phyloP scores from a whole-genome alignment of 306 rosid species.

The Quercus suber region DNA sequence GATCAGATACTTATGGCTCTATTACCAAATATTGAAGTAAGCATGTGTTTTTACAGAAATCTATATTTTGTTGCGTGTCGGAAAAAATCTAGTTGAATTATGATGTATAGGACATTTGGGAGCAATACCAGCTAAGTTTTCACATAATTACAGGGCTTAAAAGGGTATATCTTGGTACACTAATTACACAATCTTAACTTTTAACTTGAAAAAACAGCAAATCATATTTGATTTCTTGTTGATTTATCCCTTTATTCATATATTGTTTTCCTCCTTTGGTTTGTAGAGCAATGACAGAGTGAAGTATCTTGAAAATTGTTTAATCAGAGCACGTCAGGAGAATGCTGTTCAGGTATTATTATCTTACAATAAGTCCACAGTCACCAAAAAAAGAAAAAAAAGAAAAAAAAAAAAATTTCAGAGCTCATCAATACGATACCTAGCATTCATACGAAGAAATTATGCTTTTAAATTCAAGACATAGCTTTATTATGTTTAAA shows the following conservation, averaged over 20 bases:
- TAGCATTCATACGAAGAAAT: not conserved
- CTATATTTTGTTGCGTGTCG: not conserved
- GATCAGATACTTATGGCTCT: constrained; percentile 19
- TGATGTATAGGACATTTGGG: constrained; percentile 1
- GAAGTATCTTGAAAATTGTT: not conserved
- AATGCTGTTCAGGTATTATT: constrained; percentile 1
- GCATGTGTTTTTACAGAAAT: not conserved
- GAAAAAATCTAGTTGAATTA: not conserved
- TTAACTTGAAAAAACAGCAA: too few relatives aligned
- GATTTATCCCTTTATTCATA: not conserved
- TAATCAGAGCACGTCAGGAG: not conserved
- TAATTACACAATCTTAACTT: not conserved
- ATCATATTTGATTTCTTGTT: not conserved
- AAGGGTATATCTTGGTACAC: not conserved
- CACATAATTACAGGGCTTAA: not conserved
- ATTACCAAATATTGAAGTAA: constrained; percentile 9
- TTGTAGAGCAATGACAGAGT: not conserved
- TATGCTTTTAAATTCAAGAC: too few relatives aligned
- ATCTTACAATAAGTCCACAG: too few relatives aligned
- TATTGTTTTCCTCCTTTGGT: not conserved
- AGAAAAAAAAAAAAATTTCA: too few relatives aligned
- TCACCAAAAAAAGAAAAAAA: too few relatives aligned
- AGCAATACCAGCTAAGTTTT: not conserved
- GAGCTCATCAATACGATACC: not conserved
- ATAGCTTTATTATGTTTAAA: too few relatives aligned